phyloP scores from a whole-genome alignment of 129 eudicot genomes.

The Arctium minus region DNA sequence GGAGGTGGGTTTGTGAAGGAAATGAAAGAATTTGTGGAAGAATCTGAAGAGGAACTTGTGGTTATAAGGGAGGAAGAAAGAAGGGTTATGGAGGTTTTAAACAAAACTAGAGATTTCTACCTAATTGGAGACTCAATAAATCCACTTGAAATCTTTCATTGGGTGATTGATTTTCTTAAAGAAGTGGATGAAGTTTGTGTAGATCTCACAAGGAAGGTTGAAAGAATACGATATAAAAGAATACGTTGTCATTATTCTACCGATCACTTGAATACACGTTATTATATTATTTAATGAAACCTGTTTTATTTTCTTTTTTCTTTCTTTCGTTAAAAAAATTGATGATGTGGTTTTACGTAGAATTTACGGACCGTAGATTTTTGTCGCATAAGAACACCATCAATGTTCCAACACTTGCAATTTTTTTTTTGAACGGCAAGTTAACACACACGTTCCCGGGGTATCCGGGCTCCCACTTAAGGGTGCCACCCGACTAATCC shows the following conservation, averaged over 20 bases:
- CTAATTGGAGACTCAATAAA: slow-evolving; percentile 37
- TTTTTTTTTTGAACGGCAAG: too few relatives aligned
- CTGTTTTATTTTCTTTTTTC: too few relatives aligned
- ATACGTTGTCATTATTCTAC: too few relatives aligned
- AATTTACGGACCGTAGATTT: background rate
- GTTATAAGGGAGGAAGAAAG: slow-evolving; percentile 64
- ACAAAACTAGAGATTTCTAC: slow-evolving; percentile 58
- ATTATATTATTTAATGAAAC: too few relatives aligned
- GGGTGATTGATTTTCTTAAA: slow-evolving; percentile 63
- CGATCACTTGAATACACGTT: background rate
- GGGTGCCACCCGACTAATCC: too few relatives aligned
- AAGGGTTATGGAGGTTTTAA: slow-evolving; percentile 60
- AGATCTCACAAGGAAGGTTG: slow-evolving; percentile 41
- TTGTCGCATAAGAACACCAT: too few relatives aligned
- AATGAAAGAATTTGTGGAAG: slow-evolving; percentile 70
- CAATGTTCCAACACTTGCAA: background rate
- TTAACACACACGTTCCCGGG: too few relatives aligned
- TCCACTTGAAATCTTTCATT: slow-evolving; percentile 49
- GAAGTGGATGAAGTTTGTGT: slow-evolving; percentile 69
- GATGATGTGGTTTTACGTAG: background rate
- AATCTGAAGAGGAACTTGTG: slow-evolving; percentile 61
- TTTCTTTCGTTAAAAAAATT: too few relatives aligned
- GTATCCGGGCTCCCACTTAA: too few relatives aligned
- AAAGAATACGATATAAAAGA: slow-evolving; percentile 1
- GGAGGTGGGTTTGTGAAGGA: slow-evolving; percentile 49